Base-by-base conservation (phyloP, 495 filamentous ascomycete species). In the Delitschia confertaspora region DNA sequence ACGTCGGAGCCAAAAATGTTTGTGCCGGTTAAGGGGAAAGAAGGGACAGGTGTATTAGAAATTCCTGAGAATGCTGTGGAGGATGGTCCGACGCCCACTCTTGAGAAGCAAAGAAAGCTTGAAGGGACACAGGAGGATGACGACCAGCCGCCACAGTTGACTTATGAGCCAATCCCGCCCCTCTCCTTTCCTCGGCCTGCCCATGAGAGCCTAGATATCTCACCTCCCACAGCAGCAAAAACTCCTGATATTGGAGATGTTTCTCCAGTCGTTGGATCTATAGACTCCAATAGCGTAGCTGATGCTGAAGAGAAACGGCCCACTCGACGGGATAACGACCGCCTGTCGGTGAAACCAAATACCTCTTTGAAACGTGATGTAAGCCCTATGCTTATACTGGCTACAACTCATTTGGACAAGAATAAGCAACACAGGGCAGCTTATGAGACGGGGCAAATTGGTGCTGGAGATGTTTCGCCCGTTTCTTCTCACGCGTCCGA, bases 401-500 rank as follows among this genome's bases (percentile, higher is more conserved):
- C 17, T 16, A 17, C 23, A 23, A 31, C 25, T 6, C 18, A n/a
- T 14, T 19, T 47, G 29, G 21, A 17, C 13, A 19, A 27, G 30
- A 3, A 17, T 8, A 18, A 9, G 24, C 21, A 13, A 24, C 22
- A 17, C 35, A 19, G 23, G 13, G 35, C 40, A n/a, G 45, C 33
- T 11, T 55, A 49, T 26, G 39, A 45, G 29, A 53, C 44, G 16
- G 27, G 44, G 21, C 9, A 32, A 16, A 49, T 49, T 25, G 46
- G 45, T 29, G 35, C 38, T 14, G 51, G 51, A 10, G 51, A 55
- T 21, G 51, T 55, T 23, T 49, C 51, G 33, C 51, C 51, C 3
- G 38, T 54, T 11, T 49, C 45, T 16, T 37, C 33, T 3, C 29
- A 16, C 33, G 20, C n/a, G 13, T 5, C 20, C 14, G 38, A 33